Conservation (phyloP, 2,329 filamentous ascomycete species). For the Beauveria varroae region DNA sequence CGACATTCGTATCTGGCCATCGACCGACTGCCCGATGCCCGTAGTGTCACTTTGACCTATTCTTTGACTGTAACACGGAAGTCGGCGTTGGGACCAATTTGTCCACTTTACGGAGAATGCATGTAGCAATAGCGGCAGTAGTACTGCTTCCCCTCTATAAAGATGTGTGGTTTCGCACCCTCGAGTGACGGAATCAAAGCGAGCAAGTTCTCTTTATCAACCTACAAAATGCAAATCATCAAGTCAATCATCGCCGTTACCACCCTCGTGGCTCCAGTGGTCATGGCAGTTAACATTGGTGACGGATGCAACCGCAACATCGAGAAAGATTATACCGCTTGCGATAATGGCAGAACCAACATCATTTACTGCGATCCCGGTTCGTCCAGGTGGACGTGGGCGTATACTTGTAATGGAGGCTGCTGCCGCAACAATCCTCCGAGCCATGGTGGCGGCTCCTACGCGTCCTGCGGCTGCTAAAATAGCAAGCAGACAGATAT, state of each 20-base stretch:
- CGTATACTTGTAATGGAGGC: background rate
- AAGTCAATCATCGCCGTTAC: background rate
- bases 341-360: background rate
- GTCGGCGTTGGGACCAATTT: background rate
- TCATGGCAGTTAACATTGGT: background rate
- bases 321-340: background rate
- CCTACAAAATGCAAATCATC: background rate
- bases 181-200: too few species aligned
- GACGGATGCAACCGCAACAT: background rate
- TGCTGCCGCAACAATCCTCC: background rate
- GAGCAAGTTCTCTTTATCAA: too few species aligned
- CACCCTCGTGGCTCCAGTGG: background rate
- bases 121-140: background rate
- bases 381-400: background rate
- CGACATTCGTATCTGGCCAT: background rate
- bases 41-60: background rate
- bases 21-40: background rate
- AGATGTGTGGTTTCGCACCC: background rate
- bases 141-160: background rate
- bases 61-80: background rate
- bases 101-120: background rate
- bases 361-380: background rate
- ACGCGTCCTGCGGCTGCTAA: background rate
- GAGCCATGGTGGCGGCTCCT: background rate
- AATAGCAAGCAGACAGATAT: background rate